Base-by-base conservation (phyloP, 2,329 filamentous ascomycete species). In the Colletotrichum acutatum region DNA sequence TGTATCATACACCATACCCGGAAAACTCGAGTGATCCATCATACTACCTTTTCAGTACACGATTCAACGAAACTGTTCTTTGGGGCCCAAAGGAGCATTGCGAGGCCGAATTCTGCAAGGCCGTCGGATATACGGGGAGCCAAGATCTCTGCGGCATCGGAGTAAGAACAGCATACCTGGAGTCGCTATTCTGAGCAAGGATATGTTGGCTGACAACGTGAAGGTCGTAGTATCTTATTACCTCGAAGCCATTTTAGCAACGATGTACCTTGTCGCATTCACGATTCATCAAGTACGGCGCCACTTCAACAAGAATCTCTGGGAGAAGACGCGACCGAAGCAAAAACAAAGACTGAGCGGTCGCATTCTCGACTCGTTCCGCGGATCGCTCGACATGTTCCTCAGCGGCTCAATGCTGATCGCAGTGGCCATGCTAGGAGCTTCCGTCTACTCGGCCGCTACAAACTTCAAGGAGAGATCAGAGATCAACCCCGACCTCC, bases 361-460 rank as follows among this genome's bases (percentile, higher is more conserved):
- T 7, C 56, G 71, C 1, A 42, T 73, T 19, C 34, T 73, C 14
- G 72, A 74, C 32, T 66, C 72, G 12, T 74, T 74, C 60, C 72
- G 72, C 26, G 72, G 72, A 24, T 74, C 72, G 3, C 26, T 74
- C 9, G 64, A 74, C 60, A 71, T 72, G 65, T 74, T 74, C 5
- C 37, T 74, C 16, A 65, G 68, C 16, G 64, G 64, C 1, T 65
- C 72, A 24, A 74, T 71, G 65, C 32, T 74, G 28, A 72, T 74
- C 26, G 57, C 72, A 6, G 60, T 73, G n/a, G 63, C 72, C 26
- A 74, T 74, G 72, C 53, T 74, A 5, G 72, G 63, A 8, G 72
- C 72, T 1, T 72, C 72, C 1, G 59, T 74, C 4, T 74, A 72
- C 37, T 46, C 69, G 5, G 56, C 59, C 2, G 62, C 62, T 2